Conservation (phyloP, 495 filamentous ascomycete species). For the Terfezia boudieri region DNA sequence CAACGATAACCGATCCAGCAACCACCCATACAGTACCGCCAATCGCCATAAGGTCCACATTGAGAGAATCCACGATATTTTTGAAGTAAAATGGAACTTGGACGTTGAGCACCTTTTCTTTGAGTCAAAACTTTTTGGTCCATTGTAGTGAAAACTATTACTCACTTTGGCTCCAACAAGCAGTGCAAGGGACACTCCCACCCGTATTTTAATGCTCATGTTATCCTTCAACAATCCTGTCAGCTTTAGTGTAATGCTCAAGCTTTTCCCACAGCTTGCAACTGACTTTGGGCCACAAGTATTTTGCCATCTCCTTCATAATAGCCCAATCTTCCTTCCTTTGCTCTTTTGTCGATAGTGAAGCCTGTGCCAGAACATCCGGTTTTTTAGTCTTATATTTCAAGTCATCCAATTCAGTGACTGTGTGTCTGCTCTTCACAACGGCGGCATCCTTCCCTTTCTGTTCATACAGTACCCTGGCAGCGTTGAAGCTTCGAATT, state of each 20-base stretch:
- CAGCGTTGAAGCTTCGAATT: background rate
- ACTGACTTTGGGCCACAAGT: conserved; percentile 80
- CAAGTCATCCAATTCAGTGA: background rate
- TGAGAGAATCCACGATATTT: conserved; percentile 90
- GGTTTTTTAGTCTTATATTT: background rate
- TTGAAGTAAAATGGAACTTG: conserved; percentile 99
- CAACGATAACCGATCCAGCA: conserved; percentile 78
- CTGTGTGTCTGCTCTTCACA: background rate
- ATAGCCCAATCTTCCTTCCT: conserved; percentile 95
- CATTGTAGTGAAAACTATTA: conserved; percentile 15
- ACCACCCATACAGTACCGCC: conserved; percentile 74
- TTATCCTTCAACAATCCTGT: conserved; percentile 33
- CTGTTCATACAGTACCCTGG: background rate
- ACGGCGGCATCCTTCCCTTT: background rate
- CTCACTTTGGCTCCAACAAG: conserved; percentile 61
- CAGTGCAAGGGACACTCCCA: conserved; percentile 55
- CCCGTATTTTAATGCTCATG: conserved; percentile 58
- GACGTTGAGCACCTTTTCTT: conserved; percentile 57
- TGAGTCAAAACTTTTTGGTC: background rate
- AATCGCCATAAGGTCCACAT: conserved; percentile 63
- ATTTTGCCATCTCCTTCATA: conserved; percentile 88
- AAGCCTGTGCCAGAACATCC: background rate
- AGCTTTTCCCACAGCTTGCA: background rate
- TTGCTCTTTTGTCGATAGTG: conserved; percentile 47
- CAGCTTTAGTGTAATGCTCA: background rate